Evolutionary conservation across 441 rosid species (phyloP).

Genomic region (Capsella rubella): DNA sequence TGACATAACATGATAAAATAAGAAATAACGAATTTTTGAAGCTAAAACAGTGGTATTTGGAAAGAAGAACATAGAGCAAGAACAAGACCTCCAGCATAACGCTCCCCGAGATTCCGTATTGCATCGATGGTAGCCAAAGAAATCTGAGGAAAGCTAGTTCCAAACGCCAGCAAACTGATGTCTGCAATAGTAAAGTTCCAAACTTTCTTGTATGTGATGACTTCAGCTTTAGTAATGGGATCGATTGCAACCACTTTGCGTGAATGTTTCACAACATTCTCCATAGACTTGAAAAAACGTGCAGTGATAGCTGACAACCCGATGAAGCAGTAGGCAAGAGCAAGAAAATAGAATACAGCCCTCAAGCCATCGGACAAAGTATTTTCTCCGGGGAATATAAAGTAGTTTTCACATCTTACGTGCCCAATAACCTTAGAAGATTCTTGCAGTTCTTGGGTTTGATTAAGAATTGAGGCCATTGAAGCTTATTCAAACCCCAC

Average conservation of each 20-base stretch:
- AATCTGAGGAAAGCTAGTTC: constrained; percentile 97
- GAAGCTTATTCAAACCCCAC: constrained; percentile 3
- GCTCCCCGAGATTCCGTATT: constrained; percentile 68
- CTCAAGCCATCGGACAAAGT: constrained; percentile 53
- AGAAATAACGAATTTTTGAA: neutral
- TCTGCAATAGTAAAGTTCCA: constrained; percentile 96
- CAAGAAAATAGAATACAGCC: constrained; percentile 61
- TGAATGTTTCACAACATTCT: constrained; percentile 86
- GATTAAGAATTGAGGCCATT: constrained; percentile 46
- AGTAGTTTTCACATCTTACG: constrained; percentile 67
- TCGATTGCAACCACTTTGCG: constrained; percentile 72
- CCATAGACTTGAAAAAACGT: constrained; percentile 88
- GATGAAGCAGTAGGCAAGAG: constrained; percentile 82
- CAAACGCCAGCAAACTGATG: constrained; percentile 86
- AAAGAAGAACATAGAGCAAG: neutral
- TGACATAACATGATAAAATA: constrained; percentile 13
- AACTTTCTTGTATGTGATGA: constrained; percentile 67
- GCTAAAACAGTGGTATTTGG: neutral
- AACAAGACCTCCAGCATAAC: constrained; percentile 82
- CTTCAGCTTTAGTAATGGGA: constrained; percentile 58
- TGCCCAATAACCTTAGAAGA: constrained; percentile 41
- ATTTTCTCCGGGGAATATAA: constrained; percentile 66
- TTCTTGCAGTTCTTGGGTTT: constrained; percentile 35
- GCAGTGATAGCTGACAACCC: constrained; percentile 92
- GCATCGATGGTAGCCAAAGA: constrained; percentile 94